Conservation (phyloP, 2,329 filamentous ascomycete genomes). For the Waltergamsia citrina region DNA sequence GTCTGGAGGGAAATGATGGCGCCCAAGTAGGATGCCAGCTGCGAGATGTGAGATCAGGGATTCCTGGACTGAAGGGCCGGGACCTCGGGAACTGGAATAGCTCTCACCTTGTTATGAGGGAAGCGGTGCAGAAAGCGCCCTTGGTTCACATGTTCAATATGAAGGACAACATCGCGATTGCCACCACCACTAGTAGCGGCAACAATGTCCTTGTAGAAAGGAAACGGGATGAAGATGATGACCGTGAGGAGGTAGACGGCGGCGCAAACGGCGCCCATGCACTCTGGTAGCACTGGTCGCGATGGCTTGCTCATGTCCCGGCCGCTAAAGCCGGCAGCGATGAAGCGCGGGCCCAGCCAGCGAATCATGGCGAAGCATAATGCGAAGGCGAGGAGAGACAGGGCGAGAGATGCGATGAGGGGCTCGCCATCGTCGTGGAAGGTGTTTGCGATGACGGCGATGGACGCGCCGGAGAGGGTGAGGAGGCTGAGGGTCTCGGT, state of each 20-base stretch:
- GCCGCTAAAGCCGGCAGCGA: conserved; percentile 80
- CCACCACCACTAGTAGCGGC: conserved; percentile 89
- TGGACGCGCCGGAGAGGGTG: conserved; percentile 56
- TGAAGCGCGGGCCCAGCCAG: conserved; percentile 88
- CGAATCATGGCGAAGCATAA: conserved; percentile 77
- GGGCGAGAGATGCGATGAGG: conserved; percentile 76
- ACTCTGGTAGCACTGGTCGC: conserved; percentile 77
- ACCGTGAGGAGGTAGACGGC: conserved; percentile 84
- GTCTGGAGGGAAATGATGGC: conserved; percentile 88
- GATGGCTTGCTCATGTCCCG: conserved; percentile 69
- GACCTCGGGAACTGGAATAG: too few relatives aligned
- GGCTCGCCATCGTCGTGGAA: conserved; percentile 82
- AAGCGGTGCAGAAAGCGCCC: conserved; percentile 86
- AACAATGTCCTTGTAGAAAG: conserved; percentile 97
- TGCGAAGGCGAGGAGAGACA: conserved; percentile 77
- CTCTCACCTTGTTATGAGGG: conserved; percentile 76
- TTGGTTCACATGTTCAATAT: conserved; percentile 63
- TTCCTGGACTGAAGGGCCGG: background rate
- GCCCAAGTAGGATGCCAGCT: conserved; percentile 92
- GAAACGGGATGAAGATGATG: conserved; percentile 90
- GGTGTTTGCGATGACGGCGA: conserved; percentile 69
- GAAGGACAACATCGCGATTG: conserved; percentile 76
- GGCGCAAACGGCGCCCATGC: conserved; percentile 90
- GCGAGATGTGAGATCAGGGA: too few relatives aligned
- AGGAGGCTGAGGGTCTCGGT: conserved; percentile 46